These are phyloP conservation scores for Diaporthe ilicicola DNA, from an alignment of 2,329 filamentous ascomycete species.

Conservation along the genomic window DNA sequence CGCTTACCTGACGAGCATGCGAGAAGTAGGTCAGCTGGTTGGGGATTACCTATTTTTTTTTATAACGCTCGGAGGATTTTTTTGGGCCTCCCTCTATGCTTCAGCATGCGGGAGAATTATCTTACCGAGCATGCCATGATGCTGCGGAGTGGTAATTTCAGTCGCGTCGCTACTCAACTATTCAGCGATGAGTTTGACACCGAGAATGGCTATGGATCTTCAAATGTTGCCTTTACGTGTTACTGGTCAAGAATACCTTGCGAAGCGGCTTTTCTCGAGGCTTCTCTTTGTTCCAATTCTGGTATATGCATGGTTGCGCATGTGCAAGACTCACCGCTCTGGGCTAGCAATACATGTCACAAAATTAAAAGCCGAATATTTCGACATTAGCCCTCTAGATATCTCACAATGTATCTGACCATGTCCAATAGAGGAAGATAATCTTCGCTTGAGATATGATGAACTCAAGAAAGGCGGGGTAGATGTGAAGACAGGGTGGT, in stretches of 20 bases:
- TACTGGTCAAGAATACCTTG: not conserved
- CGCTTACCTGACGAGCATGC: not conserved
- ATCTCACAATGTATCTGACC: too few species aligned
- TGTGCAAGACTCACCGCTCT: not conserved
- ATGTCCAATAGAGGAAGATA: too few species aligned
- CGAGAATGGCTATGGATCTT: not conserved
- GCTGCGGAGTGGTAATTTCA: not conserved
- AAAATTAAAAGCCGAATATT: too few species aligned
- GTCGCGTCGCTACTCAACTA: too few species aligned
- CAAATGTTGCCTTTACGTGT: too few species aligned
- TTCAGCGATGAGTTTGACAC: not conserved
- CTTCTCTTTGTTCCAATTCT: too few species aligned
- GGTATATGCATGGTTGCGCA: not conserved
- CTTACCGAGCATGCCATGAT: not conserved
- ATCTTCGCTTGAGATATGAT: too few species aligned
- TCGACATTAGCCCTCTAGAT: too few species aligned
- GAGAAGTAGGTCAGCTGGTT: not conserved
- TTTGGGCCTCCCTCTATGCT: not conserved
- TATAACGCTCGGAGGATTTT: not conserved
- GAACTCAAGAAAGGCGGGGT: too few species aligned
- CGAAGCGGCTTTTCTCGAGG: not conserved
- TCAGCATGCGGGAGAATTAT: not conserved
- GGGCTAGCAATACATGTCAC: not conserved
- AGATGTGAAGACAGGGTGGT: not conserved
- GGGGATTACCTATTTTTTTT: not conserved